Evolutionary conservation across 768 basidiomycete genomes (phyloP).

Genomic region (Dioszegia hungarica): DNA sequence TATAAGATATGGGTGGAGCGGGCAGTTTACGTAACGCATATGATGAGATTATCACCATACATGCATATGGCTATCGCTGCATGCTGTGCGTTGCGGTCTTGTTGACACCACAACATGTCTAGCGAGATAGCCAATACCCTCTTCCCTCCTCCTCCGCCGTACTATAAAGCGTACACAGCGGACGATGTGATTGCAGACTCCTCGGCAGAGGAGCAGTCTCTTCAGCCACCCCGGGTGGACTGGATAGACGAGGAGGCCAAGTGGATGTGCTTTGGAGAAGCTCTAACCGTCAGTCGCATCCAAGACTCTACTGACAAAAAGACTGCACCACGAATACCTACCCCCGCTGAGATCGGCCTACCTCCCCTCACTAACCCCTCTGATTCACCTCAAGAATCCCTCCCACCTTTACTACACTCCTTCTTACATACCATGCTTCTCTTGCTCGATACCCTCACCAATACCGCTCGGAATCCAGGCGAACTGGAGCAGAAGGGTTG

Average conservation of each 20-base stretch:
- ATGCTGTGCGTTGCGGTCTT: too few relatives aligned
- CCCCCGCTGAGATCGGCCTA: constrained; percentile 25
- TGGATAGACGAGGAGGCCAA: constrained; percentile 36
- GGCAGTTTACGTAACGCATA: too few relatives aligned
- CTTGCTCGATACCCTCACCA: constrained; percentile 29
- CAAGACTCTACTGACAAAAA: not conserved
- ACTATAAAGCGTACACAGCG: constrained; percentile 28
- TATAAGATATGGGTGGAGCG: too few relatives aligned
- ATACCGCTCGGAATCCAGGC: constrained; percentile 32
- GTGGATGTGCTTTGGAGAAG: constrained; percentile 36
- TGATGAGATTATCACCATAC: too few relatives aligned
- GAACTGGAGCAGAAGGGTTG: constrained; percentile 33
- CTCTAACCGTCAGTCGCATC: constrained; percentile 15
- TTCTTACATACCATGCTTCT: constrained; percentile 37
- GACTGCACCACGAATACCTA: constrained; percentile 28
- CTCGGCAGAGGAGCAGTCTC: not conserved
- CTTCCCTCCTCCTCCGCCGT: constrained; percentile 38
- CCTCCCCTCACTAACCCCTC: constrained; percentile 18
- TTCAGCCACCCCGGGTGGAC: constrained; percentile 25
- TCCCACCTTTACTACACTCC: constrained; percentile 36
- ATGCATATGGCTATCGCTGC: too few relatives aligned
- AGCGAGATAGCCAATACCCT: constrained; percentile 34
- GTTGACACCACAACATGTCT: too few relatives aligned
- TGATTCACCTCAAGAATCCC: constrained; percentile 23
- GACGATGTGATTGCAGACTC: constrained; percentile 10